phyloP scores from a whole-genome alignment of 148 eudicot species.

The Cornus suecica region DNA sequence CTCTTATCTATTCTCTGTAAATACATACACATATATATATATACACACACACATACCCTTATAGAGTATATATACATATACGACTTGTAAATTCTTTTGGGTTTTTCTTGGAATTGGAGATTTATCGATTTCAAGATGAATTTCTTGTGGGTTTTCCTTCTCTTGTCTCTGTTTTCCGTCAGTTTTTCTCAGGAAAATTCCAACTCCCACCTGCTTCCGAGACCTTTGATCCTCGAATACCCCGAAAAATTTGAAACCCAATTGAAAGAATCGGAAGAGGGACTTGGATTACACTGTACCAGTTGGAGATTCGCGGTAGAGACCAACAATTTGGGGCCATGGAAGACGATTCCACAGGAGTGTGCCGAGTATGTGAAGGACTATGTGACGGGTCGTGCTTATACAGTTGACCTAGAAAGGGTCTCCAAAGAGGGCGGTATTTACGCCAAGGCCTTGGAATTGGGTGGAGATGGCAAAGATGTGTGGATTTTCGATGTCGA shows the following conservation, averaged over 20 bases:
- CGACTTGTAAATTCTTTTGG: background rate
- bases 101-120: background rate
- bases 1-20: background rate
- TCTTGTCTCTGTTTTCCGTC: conserved; percentile 24
- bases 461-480: conserved; percentile 60
- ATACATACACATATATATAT: background rate
- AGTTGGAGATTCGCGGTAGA: conserved; percentile 90
- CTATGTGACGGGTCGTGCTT: conserved; percentile 51
- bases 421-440: conserved; percentile 56
- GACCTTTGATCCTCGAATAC: conserved; percentile 54
- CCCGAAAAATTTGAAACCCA: conserved; percentile 28
- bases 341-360: conserved; percentile 77
- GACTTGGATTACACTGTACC: conserved; percentile 43
- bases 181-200: conserved; percentile 26
- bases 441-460: conserved; percentile 43
- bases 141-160: conserved; percentile 10
- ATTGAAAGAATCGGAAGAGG: conserved; percentile 14
- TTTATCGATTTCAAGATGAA: background rate
- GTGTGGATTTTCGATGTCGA: conserved; percentile 92
- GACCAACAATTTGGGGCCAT: conserved; percentile 69
- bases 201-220: conserved; percentile 35
- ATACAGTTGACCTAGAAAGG: conserved; percentile 57
- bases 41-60: background rate
- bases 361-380: conserved; percentile 70
- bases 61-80: no score